Percentiles rank a stretch among this genome's conserved stretches.
Conservation (phyloP, 108 stramenopile genomes). For the Craspedostauros australis region DNA sequence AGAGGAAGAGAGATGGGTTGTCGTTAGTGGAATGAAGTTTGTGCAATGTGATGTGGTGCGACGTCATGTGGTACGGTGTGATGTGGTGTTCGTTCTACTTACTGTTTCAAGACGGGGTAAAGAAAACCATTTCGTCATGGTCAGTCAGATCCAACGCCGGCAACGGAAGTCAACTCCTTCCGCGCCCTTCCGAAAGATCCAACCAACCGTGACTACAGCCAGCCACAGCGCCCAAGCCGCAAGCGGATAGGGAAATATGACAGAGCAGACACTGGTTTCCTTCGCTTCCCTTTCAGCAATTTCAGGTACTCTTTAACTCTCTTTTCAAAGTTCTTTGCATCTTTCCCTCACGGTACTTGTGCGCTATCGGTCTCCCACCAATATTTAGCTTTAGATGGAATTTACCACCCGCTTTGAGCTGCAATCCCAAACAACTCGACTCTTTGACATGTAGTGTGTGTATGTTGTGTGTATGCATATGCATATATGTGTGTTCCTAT, state of each 20-base stretch:
- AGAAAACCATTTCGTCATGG: slow-evolving; percentile 73
- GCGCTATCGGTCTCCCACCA: slow-evolving; percentile 93
- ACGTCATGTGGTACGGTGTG: no score
- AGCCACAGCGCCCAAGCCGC: slow-evolving; percentile 61
- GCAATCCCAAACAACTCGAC: slow-evolving; percentile 96
- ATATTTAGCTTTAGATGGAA: slow-evolving; percentile 95
- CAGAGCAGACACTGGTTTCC: slow-evolving; percentile 72
- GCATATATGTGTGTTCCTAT: slow-evolving; percentile 58
- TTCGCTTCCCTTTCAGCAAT: slow-evolving; percentile 94
- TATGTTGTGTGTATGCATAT: no score
- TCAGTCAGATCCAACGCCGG: slow-evolving; percentile 38
- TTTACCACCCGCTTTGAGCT: slow-evolving; percentile 94
- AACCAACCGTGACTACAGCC: slow-evolving; percentile 48
- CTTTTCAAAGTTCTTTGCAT: slow-evolving; percentile 98
- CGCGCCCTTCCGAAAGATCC: slow-evolving; percentile 26
- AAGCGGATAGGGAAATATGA: slow-evolving; percentile 54
- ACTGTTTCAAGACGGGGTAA: slow-evolving; percentile 96
- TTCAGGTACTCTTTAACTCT: slow-evolving; percentile 98
- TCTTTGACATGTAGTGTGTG: slow-evolving; percentile 70
- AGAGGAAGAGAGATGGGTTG: no score
- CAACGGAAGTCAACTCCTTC: slow-evolving; percentile 24
- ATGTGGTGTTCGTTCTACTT: no score
- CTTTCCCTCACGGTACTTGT: slow-evolving; percentile 94
- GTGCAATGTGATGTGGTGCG: no score
- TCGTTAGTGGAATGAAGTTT: no score